Base-by-base conservation (phyloP, 768 basidiomycete genomes). In the Cyathus striatus region DNA sequence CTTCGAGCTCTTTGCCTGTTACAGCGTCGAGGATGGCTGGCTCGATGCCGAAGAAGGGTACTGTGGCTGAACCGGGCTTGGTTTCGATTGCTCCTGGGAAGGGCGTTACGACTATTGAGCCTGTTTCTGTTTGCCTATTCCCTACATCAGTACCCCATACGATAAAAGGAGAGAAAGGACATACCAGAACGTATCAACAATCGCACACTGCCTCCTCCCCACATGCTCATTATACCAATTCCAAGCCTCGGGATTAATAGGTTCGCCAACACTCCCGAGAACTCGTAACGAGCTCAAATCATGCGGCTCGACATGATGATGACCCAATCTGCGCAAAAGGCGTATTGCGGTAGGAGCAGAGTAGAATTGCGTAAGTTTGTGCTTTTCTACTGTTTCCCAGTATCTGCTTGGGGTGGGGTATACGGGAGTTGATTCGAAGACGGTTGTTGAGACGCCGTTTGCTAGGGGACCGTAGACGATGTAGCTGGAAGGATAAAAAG, bases 201-300 rank as follows among this genome's bases (percentile, higher is more conserved):
- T 83, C 5, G 95, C 91, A 59, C 90, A 94, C 62, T 97, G 77
- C 51, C 65, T 73, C 56, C 78, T 76, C 7, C 95, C 96, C 42
- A 96, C 93, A 57, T 91, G 80, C 57, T 96, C 92, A 62, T 95
- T 92, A 67, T 94, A 96, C 95, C 95, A 98, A 55, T 94, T 79
- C 95, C 96, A 97, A 9, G 95, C 95, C 62, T 97, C 95, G 21
- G 94, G 93, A 65, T 97, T 97, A 72, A 99, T 98, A 1, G 96
- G 96, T 68, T 99, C 96, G 43, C 95, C 96, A 35, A 98, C 96
- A 46, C 76, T 84, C 18, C 96, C 95, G 27, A 99, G 70, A 5
- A 96, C 86, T 45, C 96, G 82, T 45, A 99, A 64, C 13, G 76
- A 77, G 55, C 75, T 80, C 38, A 99, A 75, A 59, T 96, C 91